These are phyloP conservation scores for Colletotrichum tropicicola DNA, from an alignment of 2,329 filamentous ascomycete species.

Conservation along the genomic window DNA sequence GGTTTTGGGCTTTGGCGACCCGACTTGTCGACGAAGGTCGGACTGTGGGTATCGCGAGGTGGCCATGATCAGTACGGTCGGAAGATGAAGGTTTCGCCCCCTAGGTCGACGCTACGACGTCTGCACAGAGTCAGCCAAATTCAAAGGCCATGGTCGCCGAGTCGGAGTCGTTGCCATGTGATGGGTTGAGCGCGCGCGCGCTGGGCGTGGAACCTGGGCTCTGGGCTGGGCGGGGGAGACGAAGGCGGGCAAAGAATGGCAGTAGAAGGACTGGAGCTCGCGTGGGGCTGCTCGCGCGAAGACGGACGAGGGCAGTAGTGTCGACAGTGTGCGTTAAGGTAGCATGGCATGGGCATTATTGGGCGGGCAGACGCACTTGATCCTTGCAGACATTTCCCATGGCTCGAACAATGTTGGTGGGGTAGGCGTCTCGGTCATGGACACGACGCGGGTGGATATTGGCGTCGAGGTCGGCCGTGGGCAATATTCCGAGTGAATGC, in stretches of 20 bases:
- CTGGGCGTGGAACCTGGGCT: constrained; percentile 12
- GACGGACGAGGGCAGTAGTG: constrained; percentile 7
- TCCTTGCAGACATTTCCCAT: constrained; percentile 57
- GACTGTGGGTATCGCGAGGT: constrained; percentile 54
- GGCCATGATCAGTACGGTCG: constrained; percentile 50
- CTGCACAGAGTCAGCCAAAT: constrained; percentile 38
- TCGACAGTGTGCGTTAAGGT: background rate
- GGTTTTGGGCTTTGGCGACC: constrained; percentile 65
- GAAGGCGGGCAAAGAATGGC: constrained; percentile 25
- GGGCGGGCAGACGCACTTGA: constrained; percentile 48
- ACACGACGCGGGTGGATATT: constrained; percentile 35
- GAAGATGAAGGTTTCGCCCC: constrained; percentile 38
- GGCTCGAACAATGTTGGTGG: constrained; percentile 53
- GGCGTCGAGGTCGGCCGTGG: constrained; percentile 3
- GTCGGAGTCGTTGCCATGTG: constrained; percentile 11
- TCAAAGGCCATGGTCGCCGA: constrained; percentile 21
- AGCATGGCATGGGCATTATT: background rate
- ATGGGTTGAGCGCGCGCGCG: constrained; percentile 23
- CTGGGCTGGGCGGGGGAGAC: constrained; percentile 26
- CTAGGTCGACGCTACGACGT: constrained; percentile 53
- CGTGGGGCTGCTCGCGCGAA: constrained; percentile 27
- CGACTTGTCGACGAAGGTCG: constrained; percentile 61
- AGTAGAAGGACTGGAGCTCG: constrained; percentile 30
- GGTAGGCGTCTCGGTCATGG: constrained; percentile 50
- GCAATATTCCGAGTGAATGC: background rate